phyloP scores from a whole-genome alignment of 1,139 yeast genomes.

The Debaryomycetaceae sp. region DNA sequence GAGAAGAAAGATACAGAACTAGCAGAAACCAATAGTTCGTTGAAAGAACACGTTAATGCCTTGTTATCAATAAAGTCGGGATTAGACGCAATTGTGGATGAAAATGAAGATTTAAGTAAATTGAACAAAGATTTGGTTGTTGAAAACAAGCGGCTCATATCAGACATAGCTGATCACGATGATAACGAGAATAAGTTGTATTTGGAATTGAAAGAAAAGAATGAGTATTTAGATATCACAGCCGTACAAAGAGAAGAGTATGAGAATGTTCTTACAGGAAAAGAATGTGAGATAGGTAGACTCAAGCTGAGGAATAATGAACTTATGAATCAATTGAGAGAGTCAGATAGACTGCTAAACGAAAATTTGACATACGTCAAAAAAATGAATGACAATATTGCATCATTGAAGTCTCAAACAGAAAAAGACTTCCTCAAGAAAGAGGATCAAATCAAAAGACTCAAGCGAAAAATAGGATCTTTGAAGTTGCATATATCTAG shows the following conservation, averaged over 20 bases:
- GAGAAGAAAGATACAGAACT: neutral
- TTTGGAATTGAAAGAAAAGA: neutral
- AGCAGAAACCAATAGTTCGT: neutral
- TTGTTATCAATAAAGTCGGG: neutral
- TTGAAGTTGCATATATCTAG: neutral
- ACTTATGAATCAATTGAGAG: neutral
- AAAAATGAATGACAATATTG: neutral
- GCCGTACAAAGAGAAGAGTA: neutral
- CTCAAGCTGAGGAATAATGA: neutral
- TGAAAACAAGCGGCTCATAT: neutral
- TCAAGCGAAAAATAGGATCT: neutral
- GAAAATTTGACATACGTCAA: neutral
- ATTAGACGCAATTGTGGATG: neutral
- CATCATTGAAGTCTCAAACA: neutral
- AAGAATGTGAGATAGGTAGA: neutral
- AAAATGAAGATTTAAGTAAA: neutral
- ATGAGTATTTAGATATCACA: neutral
- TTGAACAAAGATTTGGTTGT: neutral
- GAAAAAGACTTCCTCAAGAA: neutral
- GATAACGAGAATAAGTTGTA: neutral
- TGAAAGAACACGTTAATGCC: neutral
- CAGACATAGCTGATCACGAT: neutral
- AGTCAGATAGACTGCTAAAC: neutral
- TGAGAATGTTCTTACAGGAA: neutral
- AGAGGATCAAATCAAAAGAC: neutral